Evolutionary conservation across 768 basidiomycete genomes (phyloP).

Genomic region (Leccinellum rugosiceps): DNA sequence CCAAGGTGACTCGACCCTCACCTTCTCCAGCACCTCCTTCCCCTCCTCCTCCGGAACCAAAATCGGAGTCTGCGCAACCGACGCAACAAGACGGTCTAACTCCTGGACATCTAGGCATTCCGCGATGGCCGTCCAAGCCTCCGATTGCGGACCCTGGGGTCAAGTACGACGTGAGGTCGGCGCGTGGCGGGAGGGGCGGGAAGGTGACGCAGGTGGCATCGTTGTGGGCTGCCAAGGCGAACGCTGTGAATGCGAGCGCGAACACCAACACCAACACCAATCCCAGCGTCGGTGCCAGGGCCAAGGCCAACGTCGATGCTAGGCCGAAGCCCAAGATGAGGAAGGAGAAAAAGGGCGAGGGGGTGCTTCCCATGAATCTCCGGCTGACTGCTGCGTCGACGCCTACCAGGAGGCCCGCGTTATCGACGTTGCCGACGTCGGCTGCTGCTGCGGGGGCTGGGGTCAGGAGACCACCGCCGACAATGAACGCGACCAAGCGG

Average conservation of each 20-base stretch:
- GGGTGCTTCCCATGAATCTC: background rate
- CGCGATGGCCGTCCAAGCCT: slow-evolving; percentile 33
- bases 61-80: background rate
- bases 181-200: slow-evolving; percentile 74
- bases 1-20: slow-evolving; percentile 2
- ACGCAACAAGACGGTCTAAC: slow-evolving; percentile 17
- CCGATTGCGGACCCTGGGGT: slow-evolving; percentile 45
- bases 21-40: background rate
- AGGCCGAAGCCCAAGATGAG: background rate
- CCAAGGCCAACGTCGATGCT: background rate
- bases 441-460: background rate
- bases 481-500: slow-evolving; percentile 9
- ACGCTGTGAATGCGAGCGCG: slow-evolving; percentile 16
- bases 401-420: slow-evolving; percentile 10
- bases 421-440: background rate
- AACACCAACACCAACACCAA: background rate
- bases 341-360: slow-evolving; percentile 6
- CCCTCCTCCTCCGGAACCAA: slow-evolving; percentile 10
- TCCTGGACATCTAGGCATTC: background rate
- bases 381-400: background rate
- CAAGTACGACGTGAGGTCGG: slow-evolving; percentile 73
- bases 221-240: slow-evolving; percentile 58
- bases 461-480: background rate
- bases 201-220: slow-evolving; percentile 70
- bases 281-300: background rate